phyloP scores from a whole-genome alignment of 2,329 filamentous ascomycete genomes.

The Talaromyces amestolkiae region DNA sequence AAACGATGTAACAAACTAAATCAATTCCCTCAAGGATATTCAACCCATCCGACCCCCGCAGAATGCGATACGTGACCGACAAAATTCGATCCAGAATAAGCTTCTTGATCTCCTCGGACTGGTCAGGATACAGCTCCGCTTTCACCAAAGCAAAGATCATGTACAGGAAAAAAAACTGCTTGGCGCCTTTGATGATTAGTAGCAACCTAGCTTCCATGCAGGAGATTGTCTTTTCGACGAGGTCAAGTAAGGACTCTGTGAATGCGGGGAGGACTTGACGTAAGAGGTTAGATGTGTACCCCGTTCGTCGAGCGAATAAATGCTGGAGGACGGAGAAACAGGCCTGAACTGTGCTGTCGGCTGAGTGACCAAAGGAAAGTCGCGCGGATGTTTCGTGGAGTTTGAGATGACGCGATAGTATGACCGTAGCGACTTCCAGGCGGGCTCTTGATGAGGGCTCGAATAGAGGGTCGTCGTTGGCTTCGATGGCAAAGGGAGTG shows the following conservation, averaged over 20 bases:
- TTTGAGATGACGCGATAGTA: conserved; percentile 37
- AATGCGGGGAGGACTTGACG: conserved; percentile 31
- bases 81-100: conserved; percentile 38
- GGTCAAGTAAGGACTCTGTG: conserved; percentile 33
- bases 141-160: conserved; percentile 38
- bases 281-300: conserved; percentile 25
- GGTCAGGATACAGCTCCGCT: conserved; percentile 33
- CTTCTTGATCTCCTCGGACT: conserved; percentile 35
- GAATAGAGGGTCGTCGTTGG: conserved; percentile 32
- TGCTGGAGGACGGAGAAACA: conserved; percentile 39
- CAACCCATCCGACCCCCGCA: conserved; percentile 27
- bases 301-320: conserved; percentile 29
- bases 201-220: conserved; percentile 33
- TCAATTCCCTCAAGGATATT: conserved; percentile 7
- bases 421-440: conserved; percentile 37
- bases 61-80: conserved; percentile 35
- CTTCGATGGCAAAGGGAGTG: conserved; percentile 40
- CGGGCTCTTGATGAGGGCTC: conserved; percentile 35
- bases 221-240: conserved; percentile 32
- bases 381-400: conserved; percentile 33
- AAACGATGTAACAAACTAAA: conserved; percentile 11
- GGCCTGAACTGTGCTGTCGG: conserved; percentile 40
- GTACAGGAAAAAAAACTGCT: conserved; percentile 41
- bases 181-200: conserved; percentile 37
- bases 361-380: conserved; percentile 35